phyloP scores from a whole-genome alignment of 139 green algal genomes.

The Microglena sp. region DNA sequence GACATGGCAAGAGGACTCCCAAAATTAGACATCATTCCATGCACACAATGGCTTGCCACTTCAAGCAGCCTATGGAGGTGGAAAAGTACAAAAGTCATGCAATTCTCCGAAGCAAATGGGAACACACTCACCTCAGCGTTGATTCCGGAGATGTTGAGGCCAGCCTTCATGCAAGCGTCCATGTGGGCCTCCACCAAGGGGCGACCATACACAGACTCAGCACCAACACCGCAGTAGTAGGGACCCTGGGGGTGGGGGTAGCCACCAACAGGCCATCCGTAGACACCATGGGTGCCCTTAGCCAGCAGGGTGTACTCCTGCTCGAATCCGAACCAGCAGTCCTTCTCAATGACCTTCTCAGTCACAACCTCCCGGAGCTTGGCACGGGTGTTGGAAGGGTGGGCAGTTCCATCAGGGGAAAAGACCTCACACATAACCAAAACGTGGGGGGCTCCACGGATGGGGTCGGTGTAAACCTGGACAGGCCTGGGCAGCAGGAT shows the following conservation, averaged over 20 bases:
- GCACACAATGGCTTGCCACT: no score
- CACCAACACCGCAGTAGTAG: conserved; percentile 82
- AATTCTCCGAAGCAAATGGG: no score
- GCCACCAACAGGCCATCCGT: conserved; percentile 73
- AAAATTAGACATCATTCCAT: no score
- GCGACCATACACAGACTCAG: conserved; percentile 71
- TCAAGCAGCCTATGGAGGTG: no score
- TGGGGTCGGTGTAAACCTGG: conserved; percentile 72
- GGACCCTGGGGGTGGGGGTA: conserved; percentile 79
- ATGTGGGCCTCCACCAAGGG: conserved; percentile 73
- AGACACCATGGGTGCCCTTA: conserved; percentile 37
- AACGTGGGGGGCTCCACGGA: conserved; percentile 79
- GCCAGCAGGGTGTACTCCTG: conserved; percentile 86
- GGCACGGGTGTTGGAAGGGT: conserved; percentile 78
- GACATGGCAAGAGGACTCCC: no score
- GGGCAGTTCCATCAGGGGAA: conserved; percentile 55
- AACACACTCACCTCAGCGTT: conserved; percentile 62
- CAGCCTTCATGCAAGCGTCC: conserved; percentile 77
- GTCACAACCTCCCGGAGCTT: conserved; percentile 16
- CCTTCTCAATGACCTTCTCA: conserved; percentile 11
- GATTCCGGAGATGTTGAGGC: conserved; percentile 73
- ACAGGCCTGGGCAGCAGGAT: conserved; percentile 45
- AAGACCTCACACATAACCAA: conserved; percentile 86
- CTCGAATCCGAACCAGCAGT: conserved; percentile 78
- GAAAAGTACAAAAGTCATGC: no score